Evolutionary conservation across 2,329 filamentous ascomycete species (phyloP), one percentile per base, ranked within the genome.

Genomic region (Berkeleyomyces basicola): DNA sequence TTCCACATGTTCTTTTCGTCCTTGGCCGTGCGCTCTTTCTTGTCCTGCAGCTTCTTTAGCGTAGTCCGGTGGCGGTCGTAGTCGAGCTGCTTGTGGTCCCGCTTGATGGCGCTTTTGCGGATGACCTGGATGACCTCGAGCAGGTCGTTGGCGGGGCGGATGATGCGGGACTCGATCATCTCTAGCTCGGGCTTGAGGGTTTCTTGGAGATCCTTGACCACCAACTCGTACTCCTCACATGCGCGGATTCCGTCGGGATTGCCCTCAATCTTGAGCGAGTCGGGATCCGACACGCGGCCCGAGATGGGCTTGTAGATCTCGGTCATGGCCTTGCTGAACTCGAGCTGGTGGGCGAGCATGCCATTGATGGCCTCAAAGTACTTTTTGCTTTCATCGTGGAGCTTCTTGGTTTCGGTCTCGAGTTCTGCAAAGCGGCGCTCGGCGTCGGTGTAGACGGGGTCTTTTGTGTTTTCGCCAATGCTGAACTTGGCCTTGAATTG

Each of bases 261-360:
- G 63, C 90, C 90, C 74, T 95, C 87, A 53, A 86, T 78, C 62
- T 87, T 81, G 67, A 89, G 81, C 7, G 88, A 88, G 69, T 91
- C 86, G 7, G 93, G 93, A 74, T 99, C 93, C 55, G 92, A 97
- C 74, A 95, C 82, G 71, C 93, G 87, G 62, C 93, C 93, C 62
- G 92, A 96, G 69, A 99, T 99, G 68, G 93, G 93, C 73, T 95
- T 95, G 80, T 99, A 99, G 70, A 99, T 87, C 74, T 99, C 93
- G 67, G 87, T 86, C 78, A 96, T 92, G 67, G 91, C 89, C 76
- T 96, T 84, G 69, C 92, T 96, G 77, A 99, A 99, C 72, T 95
- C 92, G 75, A 99, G 97, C 77, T 99, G 93, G 76, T 97, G 91
- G 71, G 79, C 83, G 70, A 99, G 82, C 93, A 99, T 99, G 79